These are phyloP conservation scores for Candida chauliodis DNA, from an alignment of 805 yeast species.

Conservation along the genomic window DNA sequence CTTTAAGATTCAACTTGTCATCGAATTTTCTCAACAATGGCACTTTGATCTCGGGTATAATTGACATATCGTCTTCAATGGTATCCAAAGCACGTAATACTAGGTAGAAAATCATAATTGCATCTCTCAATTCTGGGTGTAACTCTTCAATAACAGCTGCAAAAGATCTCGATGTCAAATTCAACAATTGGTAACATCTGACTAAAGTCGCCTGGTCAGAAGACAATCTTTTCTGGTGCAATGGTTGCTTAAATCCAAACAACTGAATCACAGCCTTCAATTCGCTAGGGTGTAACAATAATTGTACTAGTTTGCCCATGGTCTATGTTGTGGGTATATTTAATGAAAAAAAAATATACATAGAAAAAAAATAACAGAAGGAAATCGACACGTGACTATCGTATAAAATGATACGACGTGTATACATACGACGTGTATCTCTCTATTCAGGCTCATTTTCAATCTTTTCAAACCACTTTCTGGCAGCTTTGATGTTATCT, in stretches of 20 bases:
- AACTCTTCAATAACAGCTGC: constrained; percentile 91
- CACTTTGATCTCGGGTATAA: constrained; percentile 66
- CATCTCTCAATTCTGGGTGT: constrained; percentile 82
- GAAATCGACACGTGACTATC: constrained; percentile 1
- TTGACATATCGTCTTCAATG: constrained; percentile 91
- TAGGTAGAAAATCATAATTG: constrained; percentile 79
- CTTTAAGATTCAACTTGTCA: constrained; percentile 55
- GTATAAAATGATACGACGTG: neutral
- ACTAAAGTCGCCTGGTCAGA: constrained; percentile 25
- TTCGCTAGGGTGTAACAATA: constrained; percentile 69
- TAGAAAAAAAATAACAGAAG: neutral
- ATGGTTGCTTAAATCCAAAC: constrained; percentile 47
- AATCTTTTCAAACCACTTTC: constrained; percentile 49
- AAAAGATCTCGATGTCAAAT: constrained; percentile 81
- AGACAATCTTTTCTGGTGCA: constrained; percentile 43
- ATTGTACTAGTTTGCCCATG: constrained; percentile 61
- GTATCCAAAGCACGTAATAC: constrained; percentile 91
- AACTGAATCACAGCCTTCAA: constrained; percentile 64
- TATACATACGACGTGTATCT: too few relatives aligned
- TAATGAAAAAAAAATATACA: neutral
- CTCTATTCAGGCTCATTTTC: constrained; percentile 20
- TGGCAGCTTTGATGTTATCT: constrained; percentile 56
- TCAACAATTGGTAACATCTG: constrained; percentile 66
- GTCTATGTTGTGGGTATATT: neutral
- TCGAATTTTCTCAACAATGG: constrained; percentile 71